Evolutionary conservation across 164 flowering plant species (phyloP).

Genomic region (Dillenia turbinata): DNA sequence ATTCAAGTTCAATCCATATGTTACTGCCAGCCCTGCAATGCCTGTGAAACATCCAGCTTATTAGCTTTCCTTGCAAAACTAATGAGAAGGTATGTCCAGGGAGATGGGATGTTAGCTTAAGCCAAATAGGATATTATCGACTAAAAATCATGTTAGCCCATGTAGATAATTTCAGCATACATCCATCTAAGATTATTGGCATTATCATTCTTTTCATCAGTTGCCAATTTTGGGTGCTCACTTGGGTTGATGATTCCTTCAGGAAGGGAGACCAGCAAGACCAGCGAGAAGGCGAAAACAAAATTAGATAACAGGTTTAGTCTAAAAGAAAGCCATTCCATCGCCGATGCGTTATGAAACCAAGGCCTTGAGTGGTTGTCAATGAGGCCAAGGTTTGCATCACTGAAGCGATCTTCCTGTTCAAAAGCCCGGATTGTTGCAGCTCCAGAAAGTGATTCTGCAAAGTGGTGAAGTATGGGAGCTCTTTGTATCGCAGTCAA

Average conservation of each 20-base stretch:
- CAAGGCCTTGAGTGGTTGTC: slow-evolving; percentile 83
- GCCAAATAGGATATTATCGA: too few species aligned
- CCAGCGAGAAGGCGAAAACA: slow-evolving; percentile 80
- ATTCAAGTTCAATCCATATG: slow-evolving; percentile 86
- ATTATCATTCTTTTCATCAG: too few species aligned
- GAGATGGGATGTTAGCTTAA: neutral
- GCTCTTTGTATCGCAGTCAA: slow-evolving; percentile 70
- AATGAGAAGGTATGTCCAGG: neutral
- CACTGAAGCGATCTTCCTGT: slow-evolving; percentile 57
- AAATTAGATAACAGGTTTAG: slow-evolving; percentile 75
- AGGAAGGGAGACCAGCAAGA: slow-evolving; percentile 82
- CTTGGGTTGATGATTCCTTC: slow-evolving; percentile 91
- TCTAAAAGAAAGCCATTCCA: slow-evolving; percentile 96
- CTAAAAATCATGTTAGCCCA: too few species aligned
- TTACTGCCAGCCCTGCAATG: slow-evolving; percentile 94
- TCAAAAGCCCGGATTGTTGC: slow-evolving; percentile 85
- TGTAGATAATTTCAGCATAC: too few species aligned
- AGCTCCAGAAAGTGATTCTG: slow-evolving; percentile 88
- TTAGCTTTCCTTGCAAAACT: slow-evolving; percentile 3
- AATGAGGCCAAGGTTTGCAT: slow-evolving; percentile 50
- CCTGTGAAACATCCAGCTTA: slow-evolving; percentile 40
- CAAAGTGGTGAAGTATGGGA: slow-evolving; percentile 94
- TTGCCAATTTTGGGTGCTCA: slow-evolving; percentile 28
- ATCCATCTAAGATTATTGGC: too few species aligned
- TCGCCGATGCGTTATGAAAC: slow-evolving; percentile 89